Base-by-base conservation (phyloP, 169 alveolate genomes). In the Cryptosporidium meleagridis region DNA sequence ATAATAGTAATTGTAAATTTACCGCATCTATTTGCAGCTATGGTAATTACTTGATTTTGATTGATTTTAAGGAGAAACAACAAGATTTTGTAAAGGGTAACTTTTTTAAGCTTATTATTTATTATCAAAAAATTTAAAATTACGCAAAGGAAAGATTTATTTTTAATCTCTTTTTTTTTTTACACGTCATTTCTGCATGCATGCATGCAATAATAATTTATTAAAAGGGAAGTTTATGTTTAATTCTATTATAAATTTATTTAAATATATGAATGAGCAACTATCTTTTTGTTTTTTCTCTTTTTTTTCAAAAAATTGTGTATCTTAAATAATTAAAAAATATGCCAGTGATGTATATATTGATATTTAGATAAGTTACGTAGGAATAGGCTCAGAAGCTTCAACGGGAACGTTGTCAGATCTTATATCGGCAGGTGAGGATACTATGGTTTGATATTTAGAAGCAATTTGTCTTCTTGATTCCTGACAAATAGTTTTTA, bases 341-440 rank as follows among this genome's bases (percentile, higher is more conserved):
- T 37, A 0, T 37, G 44, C 0, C 4, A 37, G 33, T 31, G 26
- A 5, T 52, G 9, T 52, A 52, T 52, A n/a, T 52, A 18, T 1
- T 9, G 2, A n/a, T 7, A 9, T 16, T 2, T 10, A 23, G 8
- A 9, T 6, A 55, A 26, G 3, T 37, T n/a, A 73, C 18, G 69
- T 55, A 16, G 86, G 86, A n/a, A 73, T 73, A 8, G 86, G 86
- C 5, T 73, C 86, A 14, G 39, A 26, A 10, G 35, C 86, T 35
- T 73, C 86, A 5, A 73, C 31, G 1, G 86, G n/a, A 23, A 10
- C 18, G 16, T 73, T 73, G 35, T 73, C 86, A n/a, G 67, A 26
- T 65, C 69, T 62, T 10, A 80, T 80, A 45, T 80, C 89, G 26
- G 89, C 75, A 62, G 89, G 89, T 5, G 69, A 80, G 12, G 69